phyloP scores from a whole-genome alignment of 208 protist species.

The Leishmania martiniquensis region DNA sequence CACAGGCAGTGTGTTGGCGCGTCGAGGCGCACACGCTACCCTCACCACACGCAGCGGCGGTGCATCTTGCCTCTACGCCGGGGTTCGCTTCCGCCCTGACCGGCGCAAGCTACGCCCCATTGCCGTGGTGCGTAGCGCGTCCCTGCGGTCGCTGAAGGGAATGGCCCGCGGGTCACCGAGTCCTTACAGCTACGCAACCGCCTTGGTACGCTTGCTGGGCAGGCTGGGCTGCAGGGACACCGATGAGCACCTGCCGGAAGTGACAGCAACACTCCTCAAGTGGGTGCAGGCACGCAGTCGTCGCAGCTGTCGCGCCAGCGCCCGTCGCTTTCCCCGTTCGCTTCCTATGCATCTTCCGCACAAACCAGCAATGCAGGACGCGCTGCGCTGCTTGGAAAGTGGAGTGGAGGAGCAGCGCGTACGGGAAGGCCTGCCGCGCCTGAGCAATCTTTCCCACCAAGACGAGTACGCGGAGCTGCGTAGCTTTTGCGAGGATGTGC shows the following conservation, averaged over 20 bases:
- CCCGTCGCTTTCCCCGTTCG: neutral
- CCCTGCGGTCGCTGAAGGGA: slow-evolving; percentile 20
- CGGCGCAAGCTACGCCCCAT: slow-evolving; percentile 76
- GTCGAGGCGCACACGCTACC: slow-evolving; percentile 1
- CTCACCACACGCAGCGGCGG: slow-evolving; percentile 3
- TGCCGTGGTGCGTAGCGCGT: slow-evolving; percentile 44
- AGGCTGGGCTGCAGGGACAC: neutral
- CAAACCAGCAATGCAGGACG: slow-evolving; percentile 34
- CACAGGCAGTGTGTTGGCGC: neutral
- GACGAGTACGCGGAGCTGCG: slow-evolving; percentile 76
- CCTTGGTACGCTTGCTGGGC: slow-evolving; percentile 5
- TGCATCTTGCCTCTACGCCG: slow-evolving; percentile 46
- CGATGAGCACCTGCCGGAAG: slow-evolving; percentile 4
- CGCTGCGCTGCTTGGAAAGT: slow-evolving; percentile 58
- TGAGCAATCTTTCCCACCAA: slow-evolving; percentile 50
- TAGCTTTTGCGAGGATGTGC: slow-evolving; percentile 47
- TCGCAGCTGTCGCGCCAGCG: neutral
- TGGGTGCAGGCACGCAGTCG: neutral
- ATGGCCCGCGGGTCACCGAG: slow-evolving; percentile 29
- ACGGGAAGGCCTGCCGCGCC: slow-evolving; percentile 20
- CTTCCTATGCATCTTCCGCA: slow-evolving; percentile 14
- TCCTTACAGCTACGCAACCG: slow-evolving; percentile 10
- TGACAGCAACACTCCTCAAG: neutral
- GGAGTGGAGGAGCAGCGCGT: slow-evolving; percentile 49
- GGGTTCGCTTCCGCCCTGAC: slow-evolving; percentile 62